Base-by-base conservation (phyloP, 352 stramenopile species). In the Pythium aristosporum region DNA sequence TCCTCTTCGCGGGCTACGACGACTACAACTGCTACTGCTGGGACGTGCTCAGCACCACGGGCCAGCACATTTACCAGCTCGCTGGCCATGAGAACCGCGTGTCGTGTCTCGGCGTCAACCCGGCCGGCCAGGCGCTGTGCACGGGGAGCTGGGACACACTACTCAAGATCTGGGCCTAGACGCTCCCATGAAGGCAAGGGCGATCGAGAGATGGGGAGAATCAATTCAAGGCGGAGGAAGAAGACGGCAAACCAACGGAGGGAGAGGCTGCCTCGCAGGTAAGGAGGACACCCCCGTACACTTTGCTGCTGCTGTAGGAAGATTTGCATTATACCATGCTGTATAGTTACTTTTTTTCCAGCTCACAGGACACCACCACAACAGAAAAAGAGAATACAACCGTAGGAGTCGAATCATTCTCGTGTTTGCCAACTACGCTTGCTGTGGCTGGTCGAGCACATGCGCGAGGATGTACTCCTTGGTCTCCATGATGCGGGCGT, bases 121-220 rank as follows among this genome's bases (percentile, higher is more conserved):
- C 92, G 4, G 86, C 89, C 34, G 97, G 97, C 21, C 89, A 99
- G 68, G 97, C 94, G 54, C 82, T 99, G 5, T 99, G 96, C 80
- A 99, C 97, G 65, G 97, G 97, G 61, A 98, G 92, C 53, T 99
- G 97, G 97, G 97, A 99, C 80, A 98, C 95, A 56, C 80, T 98
- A 66, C 87, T 99, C 64, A 99, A 99, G 86, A 88, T 99, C 65
- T 98, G 94, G 92, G 91, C 93, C 16, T 98, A 25, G 28, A 23
- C 46, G 20, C 23, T 5, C 7, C 36, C 9, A 28, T 46, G 12
- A 25, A 32, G 4, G 11, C 36, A 30, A 46, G 50, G 50, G 30
- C n/a, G 12, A 48, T 13, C n/a, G n/a, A 32, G 5, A 37, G 21
- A 46, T n/a, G 43, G 18, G 16, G 43, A 25, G 7, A 15, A 50